Evolutionary conservation across 768 basidiomycete species (phyloP).

Genomic region (Tulasnella sp.): DNA sequence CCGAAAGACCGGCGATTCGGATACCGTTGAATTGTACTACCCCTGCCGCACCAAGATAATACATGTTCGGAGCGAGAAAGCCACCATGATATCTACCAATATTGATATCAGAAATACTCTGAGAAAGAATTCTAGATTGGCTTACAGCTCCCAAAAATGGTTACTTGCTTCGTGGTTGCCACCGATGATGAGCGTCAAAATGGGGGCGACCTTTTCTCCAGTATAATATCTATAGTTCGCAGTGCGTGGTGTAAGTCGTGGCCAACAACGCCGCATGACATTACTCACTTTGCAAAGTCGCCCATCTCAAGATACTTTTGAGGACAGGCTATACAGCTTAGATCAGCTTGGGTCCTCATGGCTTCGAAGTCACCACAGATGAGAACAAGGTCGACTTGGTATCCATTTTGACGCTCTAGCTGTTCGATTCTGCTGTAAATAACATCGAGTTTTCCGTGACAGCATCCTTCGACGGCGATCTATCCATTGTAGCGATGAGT

Average conservation of each 20-base stretch:
- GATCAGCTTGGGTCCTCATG: conserved; percentile 79
- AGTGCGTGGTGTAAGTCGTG: background rate
- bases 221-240: conserved; percentile 74
- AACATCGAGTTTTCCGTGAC: conserved; percentile 87
- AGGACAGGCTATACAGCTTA: conserved; percentile 90
- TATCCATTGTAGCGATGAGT: background rate
- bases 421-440: conserved; percentile 74
- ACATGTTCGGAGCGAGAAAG: conserved; percentile 96
- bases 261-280: background rate
- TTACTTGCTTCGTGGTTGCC: conserved; percentile 98
- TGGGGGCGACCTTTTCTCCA: conserved; percentile 76
- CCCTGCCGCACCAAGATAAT: conserved; percentile 91
- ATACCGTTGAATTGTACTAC: conserved; percentile 86
- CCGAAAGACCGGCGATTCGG: conserved; percentile 87
- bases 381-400: conserved; percentile 81
- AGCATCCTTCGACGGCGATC: conserved; percentile 88
- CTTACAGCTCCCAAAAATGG: conserved; percentile 94
- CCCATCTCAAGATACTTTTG: conserved; percentile 84
- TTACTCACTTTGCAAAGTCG: conserved; percentile 62
- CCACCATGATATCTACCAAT: conserved; percentile 86
- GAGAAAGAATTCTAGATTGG: conserved; percentile 26
- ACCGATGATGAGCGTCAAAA: conserved; percentile 91
- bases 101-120: background rate
- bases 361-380: conserved; percentile 98
- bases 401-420: conserved; percentile 63